Evolutionary conservation across 169 alveolate species (phyloP).

Genomic region (Eimeria brunetti): DNA sequence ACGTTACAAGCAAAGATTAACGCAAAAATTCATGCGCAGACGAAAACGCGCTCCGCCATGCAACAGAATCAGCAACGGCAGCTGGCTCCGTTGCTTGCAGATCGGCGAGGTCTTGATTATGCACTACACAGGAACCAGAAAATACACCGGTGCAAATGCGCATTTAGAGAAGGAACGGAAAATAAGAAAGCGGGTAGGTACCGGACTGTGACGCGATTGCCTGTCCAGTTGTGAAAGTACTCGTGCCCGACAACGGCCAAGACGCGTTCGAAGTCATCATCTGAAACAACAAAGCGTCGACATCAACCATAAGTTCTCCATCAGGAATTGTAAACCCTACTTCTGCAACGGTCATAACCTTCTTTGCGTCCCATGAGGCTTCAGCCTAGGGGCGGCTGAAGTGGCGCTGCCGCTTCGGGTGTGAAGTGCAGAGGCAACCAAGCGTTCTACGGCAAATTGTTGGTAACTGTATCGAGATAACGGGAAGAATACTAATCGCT

Average conservation of each 20-base stretch:
- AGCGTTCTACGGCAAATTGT: not conserved
- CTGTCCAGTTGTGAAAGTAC: slow-evolving; percentile 97
- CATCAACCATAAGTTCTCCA: not conserved
- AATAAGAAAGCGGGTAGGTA: slow-evolving; percentile 92
- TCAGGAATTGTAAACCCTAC: not conserved
- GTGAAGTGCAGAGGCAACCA: not conserved
- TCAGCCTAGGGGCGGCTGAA: not conserved
- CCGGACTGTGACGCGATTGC: slow-evolving; percentile 95
- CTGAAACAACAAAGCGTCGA: slow-evolving; percentile 69
- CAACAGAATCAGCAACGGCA: not conserved
- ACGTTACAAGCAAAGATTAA: not conserved
- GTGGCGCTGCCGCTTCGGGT: not conserved
- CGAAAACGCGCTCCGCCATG: not conserved
- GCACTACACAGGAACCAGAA: not conserved
- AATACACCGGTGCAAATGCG: not conserved
- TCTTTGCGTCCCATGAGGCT: too few species aligned
- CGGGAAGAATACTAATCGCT: not conserved
- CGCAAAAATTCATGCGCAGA: not conserved
- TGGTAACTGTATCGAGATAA: not conserved
- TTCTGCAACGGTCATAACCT: too few species aligned
- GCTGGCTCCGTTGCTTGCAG: not conserved
- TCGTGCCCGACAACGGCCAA: slow-evolving; percentile 95
- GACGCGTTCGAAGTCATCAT: slow-evolving; percentile 91
- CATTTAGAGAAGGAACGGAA: not conserved
- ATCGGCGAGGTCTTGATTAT: not conserved